Evolutionary conservation across 179 eudicot genomes (phyloP).

Genomic region (Sideroxylon spinosum): DNA sequence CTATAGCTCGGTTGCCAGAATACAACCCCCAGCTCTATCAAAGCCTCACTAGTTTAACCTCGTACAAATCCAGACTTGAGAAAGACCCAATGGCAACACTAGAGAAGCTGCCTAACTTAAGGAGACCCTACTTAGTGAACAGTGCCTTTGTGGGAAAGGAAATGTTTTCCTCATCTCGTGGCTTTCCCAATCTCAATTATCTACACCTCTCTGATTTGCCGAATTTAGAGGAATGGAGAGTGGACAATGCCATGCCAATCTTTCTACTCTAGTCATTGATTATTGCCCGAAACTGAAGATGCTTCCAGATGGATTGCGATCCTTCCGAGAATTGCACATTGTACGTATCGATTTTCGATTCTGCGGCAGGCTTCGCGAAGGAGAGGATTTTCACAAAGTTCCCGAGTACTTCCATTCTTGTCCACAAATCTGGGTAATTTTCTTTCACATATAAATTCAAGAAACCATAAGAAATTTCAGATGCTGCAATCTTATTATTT

Average conservation of each 20-base stretch:
- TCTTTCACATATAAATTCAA: background rate
- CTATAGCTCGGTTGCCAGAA: background rate
- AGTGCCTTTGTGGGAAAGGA: background rate
- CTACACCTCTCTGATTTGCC: background rate
- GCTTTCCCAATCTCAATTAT: slow-evolving; percentile 12
- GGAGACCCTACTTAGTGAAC: background rate
- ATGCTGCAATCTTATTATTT: too few species aligned
- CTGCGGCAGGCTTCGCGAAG: background rate
- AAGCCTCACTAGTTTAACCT: background rate
- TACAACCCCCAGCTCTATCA: background rate
- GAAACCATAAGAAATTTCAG: too few species aligned
- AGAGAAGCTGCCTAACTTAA: slow-evolving; percentile 16
- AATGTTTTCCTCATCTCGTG: slow-evolving; percentile 16
- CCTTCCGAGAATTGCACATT: background rate
- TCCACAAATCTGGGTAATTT: background rate
- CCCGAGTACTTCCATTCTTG: background rate
- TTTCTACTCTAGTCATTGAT: background rate
- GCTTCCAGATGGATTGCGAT: slow-evolving; percentile 3
- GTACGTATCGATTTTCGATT: background rate
- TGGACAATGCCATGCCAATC: background rate
- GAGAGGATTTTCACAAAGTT: background rate
- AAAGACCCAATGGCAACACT: slow-evolving; percentile 17
- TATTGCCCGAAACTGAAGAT: background rate
- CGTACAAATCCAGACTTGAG: background rate
- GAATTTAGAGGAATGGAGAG: slow-evolving; percentile 11